Evolutionary conservation across 352 stramenopile genomes (phyloP).

Genomic region (Pythium dissimile): DNA sequence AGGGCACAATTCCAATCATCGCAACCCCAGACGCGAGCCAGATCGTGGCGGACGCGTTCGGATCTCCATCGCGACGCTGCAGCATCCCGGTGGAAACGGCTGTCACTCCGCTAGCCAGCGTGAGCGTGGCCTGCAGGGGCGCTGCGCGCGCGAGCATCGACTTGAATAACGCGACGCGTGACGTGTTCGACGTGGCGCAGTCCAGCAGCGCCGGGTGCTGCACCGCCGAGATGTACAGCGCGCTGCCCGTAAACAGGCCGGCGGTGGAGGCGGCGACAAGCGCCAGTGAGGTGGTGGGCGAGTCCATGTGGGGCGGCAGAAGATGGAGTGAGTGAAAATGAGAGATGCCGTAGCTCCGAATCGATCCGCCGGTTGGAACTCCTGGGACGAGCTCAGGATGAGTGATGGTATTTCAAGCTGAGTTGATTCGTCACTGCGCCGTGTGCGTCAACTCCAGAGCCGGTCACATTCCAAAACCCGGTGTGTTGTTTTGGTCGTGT

Average conservation of each 20-base stretch:
- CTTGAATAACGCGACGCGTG: slow-evolving; percentile 27
- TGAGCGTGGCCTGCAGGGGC: slow-evolving; percentile 15
- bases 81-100: slow-evolving; percentile 18
- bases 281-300: not conserved
- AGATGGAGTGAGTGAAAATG: too few species aligned
- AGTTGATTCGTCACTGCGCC: too few species aligned
- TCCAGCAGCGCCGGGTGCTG: slow-evolving; percentile 29
- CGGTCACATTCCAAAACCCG: too few species aligned
- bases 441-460: too few species aligned
- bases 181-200: not conserved
- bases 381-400: too few species aligned
- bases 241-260: slow-evolving; percentile 29
- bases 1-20: slow-evolving; percentile 20
- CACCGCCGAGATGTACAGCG: slow-evolving; percentile 32
- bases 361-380: too few species aligned
- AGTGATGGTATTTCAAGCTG: too few species aligned
- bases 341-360: too few species aligned
- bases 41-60: not conserved
- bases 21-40: slow-evolving; percentile 9
- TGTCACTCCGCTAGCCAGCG: slow-evolving; percentile 20
- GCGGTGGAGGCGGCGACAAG: slow-evolving; percentile 9
- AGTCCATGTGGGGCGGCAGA: too few species aligned
- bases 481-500: too few species aligned
- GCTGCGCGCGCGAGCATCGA: slow-evolving; percentile 29
- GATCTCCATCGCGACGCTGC: slow-evolving; percentile 7